Conservation (phyloP, 2,329 filamentous ascomycete genomes). For the Pseudogymnoascus sp. region DNA sequence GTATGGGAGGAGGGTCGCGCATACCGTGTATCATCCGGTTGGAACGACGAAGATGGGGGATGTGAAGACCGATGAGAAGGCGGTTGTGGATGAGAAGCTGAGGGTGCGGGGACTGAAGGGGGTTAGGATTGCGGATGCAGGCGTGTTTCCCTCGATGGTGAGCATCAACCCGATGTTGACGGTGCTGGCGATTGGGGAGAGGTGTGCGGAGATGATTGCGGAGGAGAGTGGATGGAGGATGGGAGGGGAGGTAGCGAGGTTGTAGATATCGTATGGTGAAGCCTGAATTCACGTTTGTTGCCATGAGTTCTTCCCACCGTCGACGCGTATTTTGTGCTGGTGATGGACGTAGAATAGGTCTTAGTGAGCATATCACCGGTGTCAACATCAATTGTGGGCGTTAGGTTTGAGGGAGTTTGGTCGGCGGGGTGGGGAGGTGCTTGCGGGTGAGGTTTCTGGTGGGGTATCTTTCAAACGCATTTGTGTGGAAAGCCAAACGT, state of each 20-base stretch:
- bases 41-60: slow-evolving; percentile 91
- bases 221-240: slow-evolving; percentile 60
- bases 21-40: slow-evolving; percentile 86
- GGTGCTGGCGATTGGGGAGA: slow-evolving; percentile 76
- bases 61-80: slow-evolving; percentile 57
- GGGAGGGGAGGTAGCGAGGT: slow-evolving; percentile 24
- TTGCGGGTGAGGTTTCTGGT: too few species aligned
- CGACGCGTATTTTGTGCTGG: too few species aligned
- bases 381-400: too few species aligned
- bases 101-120: slow-evolving; percentile 66
- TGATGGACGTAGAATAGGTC: too few species aligned
- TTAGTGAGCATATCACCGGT: too few species aligned
- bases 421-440: too few species aligned
- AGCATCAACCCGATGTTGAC: slow-evolving; percentile 89
- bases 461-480: too few species aligned
- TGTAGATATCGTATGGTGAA: slow-evolving; percentile 18
- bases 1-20: slow-evolving; percentile 74
- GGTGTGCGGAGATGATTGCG: slow-evolving; percentile 76
- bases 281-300: too few species aligned
- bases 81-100: slow-evolving; percentile 73
- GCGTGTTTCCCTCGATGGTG: slow-evolving; percentile 82
- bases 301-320: too few species aligned
- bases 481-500: too few species aligned
- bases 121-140: slow-evolving; percentile 76
- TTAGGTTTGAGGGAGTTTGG: too few species aligned